Conservation (phyloP, 1,284 basidiomycete species). For the Trichosporon sp. region DNA sequence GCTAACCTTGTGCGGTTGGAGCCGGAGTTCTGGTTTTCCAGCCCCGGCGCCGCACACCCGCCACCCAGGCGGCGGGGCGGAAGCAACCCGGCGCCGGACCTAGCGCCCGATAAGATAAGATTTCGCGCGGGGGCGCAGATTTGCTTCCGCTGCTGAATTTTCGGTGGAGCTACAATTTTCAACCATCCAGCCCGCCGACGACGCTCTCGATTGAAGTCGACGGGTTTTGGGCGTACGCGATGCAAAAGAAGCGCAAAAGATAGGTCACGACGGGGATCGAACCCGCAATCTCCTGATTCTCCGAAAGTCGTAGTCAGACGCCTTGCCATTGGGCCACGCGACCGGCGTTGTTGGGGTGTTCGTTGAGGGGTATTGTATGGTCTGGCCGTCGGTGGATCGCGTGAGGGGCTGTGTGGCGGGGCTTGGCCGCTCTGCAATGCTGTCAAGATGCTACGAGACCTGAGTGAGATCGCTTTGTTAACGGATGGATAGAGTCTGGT, state of each 20-base stretch:
- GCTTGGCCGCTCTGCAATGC: too few relatives aligned
- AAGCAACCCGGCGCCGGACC: too few relatives aligned
- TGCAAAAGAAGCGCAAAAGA: background rate
- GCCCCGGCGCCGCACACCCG: too few relatives aligned
- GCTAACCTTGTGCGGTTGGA: too few relatives aligned
- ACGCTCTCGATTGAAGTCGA: background rate
- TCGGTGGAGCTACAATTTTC: background rate
- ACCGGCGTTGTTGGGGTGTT: background rate
- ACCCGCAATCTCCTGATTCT: slow-evolving; percentile 3
- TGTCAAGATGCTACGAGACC: too few relatives aligned
- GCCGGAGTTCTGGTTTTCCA: too few relatives aligned
- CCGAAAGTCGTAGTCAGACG: slow-evolving; percentile 2
- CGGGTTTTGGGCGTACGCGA: background rate
- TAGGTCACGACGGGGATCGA: slow-evolving; percentile 5
- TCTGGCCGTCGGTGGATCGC: too few relatives aligned
- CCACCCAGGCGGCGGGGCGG: too few relatives aligned
- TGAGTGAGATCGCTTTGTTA: too few relatives aligned
- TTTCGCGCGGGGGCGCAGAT: too few relatives aligned
- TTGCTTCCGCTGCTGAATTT: background rate
- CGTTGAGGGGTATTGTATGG: background rate
- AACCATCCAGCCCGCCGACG: background rate
- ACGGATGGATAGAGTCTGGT: too few relatives aligned
- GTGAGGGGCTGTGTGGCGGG: too few relatives aligned
- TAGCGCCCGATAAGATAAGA: slow-evolving; percentile 4
- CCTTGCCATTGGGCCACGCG: slow-evolving; percentile 6